A percentile compares a stretch with the other conserved stretches of the same genome.
These are phyloP conservation scores for Candida buenavistaensis DNA, from an alignment of 1,139 yeast species.

Conservation along the genomic window DNA sequence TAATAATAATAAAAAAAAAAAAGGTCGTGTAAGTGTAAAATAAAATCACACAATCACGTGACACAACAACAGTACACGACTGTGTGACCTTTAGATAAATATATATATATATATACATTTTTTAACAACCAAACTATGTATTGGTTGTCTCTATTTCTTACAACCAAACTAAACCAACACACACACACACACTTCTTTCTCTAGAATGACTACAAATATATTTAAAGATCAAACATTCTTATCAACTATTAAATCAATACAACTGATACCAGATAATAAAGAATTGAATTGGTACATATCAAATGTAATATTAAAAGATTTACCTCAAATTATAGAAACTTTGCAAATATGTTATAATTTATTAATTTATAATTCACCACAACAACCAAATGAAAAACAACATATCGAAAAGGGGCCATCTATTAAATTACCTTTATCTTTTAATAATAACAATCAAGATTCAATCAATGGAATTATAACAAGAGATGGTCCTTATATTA, in stretches of 20 bases:
- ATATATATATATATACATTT: too few relatives aligned
- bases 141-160: too few relatives aligned
- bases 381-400: conserved; percentile 30
- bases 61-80: not conserved
- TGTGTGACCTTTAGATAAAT: not conserved
- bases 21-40: too few relatives aligned
- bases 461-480: conserved; percentile 41
- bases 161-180: not conserved
- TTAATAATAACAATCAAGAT: conserved; percentile 40
- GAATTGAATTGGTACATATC: conserved; percentile 45
- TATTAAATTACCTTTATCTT: conserved; percentile 40
- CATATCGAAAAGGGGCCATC: conserved; percentile 37
- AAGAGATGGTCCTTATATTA: conserved; percentile 42
- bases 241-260: conserved; percentile 14
- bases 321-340: conserved; percentile 43
- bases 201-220: conserved; percentile 1
- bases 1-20: too few relatives aligned
- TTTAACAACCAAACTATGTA: too few relatives aligned
- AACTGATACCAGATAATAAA: conserved; percentile 24
- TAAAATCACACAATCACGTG: too few relatives aligned
- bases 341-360: conserved; percentile 40
- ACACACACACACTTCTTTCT: not conserved
- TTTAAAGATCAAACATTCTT: not conserved
- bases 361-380: conserved; percentile 40
- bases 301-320: conserved; percentile 33